These are phyloP conservation scores for Gossypium thurberi DNA, from an alignment of 345 rosid genomes.

Conservation along the genomic window DNA sequence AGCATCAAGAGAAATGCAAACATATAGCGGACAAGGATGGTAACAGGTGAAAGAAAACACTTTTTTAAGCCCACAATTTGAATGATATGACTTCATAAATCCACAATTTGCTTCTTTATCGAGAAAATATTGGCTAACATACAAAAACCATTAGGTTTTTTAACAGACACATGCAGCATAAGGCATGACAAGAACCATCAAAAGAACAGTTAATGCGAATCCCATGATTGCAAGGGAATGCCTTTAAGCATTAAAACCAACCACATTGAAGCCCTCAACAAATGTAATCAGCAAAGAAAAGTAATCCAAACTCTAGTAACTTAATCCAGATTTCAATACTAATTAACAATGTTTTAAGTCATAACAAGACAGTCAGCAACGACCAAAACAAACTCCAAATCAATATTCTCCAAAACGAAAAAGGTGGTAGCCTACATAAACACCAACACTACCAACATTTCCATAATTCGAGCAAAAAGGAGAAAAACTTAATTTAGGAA, in stretches of 20 bases:
- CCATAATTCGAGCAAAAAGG: neutral
- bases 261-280: neutral
- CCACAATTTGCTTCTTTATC: neutral
- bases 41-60: neutral
- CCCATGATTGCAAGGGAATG: neutral
- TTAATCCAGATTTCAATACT: neutral
- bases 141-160: neutral
- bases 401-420: neutral
- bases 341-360: neutral
- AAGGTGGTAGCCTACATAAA: neutral
- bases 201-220: neutral
- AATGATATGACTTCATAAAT: neutral
- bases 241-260: neutral
- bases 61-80: neutral
- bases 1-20: neutral
- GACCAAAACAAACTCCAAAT: neutral
- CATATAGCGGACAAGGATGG: neutral
- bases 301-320: neutral
- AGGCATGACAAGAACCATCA: neutral
- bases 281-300: neutral
- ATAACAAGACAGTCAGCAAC: neutral
- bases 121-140: neutral
- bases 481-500: neutral
- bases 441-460: neutral
- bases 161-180: neutral